These are phyloP conservation scores for Phytopythium chamaehyphon DNA, from an alignment of 352 stramenopile species.

Conservation along the genomic window DNA sequence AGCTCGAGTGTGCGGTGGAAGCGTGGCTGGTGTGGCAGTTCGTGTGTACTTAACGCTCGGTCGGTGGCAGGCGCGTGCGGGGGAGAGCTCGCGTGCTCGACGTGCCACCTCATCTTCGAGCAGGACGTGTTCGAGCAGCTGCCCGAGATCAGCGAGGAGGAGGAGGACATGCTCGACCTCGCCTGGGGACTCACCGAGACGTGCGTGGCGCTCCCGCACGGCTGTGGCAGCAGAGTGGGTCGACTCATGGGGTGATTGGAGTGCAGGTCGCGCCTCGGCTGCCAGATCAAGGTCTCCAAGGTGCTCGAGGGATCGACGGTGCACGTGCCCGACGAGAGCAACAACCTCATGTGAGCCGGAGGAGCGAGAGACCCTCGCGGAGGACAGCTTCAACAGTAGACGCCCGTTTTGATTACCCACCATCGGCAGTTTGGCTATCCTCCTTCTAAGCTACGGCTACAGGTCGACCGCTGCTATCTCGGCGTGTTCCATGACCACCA, in stretches of 20 bases:
- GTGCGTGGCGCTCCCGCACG: conserved; percentile 33
- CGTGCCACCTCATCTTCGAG: conserved; percentile 92
- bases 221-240: not conserved
- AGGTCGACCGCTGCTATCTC: not conserved
- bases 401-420: not conserved
- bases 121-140: conserved; percentile 87
- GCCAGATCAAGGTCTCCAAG: conserved; percentile 89
- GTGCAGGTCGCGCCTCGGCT: conserved; percentile 74
- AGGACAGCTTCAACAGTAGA: conserved; percentile 1
- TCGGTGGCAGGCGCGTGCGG: conserved; percentile 75
- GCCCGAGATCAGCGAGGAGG: conserved; percentile 88
- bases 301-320: conserved; percentile 84
- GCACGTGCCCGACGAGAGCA: conserved; percentile 82
- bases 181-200: conserved; percentile 93
- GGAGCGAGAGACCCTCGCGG: not conserved
- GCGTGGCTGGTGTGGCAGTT: not conserved
- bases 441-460: not conserved
- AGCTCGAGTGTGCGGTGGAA: conserved; percentile 72
- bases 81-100: conserved; percentile 92
- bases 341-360: conserved; percentile 85
- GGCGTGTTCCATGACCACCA: conserved; percentile 8
- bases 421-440: not conserved
- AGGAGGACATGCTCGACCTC: conserved; percentile 96
- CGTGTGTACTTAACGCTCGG: not conserved
- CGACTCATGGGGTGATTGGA: not conserved